A percentile compares a stretch with the other conserved stretches of the same genome.
Evolutionary conservation across 257 asterid genomes (phyloP).

Genomic region (Petunia axillaris): DNA sequence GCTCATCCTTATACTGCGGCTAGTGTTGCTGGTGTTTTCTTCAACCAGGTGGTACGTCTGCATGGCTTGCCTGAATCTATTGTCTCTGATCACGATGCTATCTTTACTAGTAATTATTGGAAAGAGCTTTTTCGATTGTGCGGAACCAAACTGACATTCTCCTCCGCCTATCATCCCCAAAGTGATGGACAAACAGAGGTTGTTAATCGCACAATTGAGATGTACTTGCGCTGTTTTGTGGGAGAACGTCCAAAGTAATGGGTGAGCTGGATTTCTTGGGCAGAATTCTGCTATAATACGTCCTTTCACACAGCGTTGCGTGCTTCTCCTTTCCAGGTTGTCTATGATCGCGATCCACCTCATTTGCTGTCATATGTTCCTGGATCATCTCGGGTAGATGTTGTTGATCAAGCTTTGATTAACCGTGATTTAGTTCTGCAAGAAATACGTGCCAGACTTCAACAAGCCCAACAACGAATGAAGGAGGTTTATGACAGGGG

Average conservation of each 20-base stretch:
- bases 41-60: neutral
- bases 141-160: neutral
- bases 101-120: neutral
- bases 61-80: conserved; percentile 13
- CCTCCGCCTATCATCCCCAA: neutral
- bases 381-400: neutral
- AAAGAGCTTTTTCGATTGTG: neutral
- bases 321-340: neutral
- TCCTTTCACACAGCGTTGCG: neutral
- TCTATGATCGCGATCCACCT: no score
- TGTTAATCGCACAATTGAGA: neutral
- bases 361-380: neutral
- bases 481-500: neutral
- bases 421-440: neutral
- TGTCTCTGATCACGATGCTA: neutral
- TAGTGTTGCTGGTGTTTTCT: neutral
- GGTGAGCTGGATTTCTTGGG: conserved; percentile 1
- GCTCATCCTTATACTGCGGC: neutral
- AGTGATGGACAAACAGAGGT: conserved; percentile 13
- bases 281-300: neutral
- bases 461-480: neutral
- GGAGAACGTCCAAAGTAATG: conserved; percentile 1
- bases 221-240: neutral
- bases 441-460: neutral
- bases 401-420: neutral